Evolutionary conservation across 352 stramenopile species (phyloP), one percentile per base, ranked within the genome.

Genomic region (Globisporangium orthogonon): DNA sequence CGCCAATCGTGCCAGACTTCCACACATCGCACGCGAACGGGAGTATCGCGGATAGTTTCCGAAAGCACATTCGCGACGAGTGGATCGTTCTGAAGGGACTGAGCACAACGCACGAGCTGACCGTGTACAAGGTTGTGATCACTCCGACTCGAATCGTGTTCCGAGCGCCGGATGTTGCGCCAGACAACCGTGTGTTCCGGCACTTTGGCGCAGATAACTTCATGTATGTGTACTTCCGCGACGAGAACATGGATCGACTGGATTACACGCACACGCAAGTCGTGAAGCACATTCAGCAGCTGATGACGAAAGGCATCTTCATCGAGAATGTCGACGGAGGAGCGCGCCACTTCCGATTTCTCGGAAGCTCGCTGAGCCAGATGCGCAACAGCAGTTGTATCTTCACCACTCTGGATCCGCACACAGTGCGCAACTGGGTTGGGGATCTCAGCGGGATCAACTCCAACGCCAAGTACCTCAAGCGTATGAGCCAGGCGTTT

Each of bases 161-260:
- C 65, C 75, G 74, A 39, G 65, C 67, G 29, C 78, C 83, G 0
- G 65, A 78, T 37, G 43, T 69, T 45, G 75, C 80, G 0, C 73
- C 80, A 30, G 60, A 54, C 7, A 92, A 92, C 64, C 83, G 80
- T 0, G 76, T 92, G 4, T 90, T 88, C 50, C 79, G 83, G 0
- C 66, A 83, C 31, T 90, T 83, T 61, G 76, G 73, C 2, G 66
- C 83, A 0, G 60, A 81, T 13, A 79, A 92, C n/a, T 92, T 92
- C 47, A 77, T 92, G 66, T 87, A 89, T 44, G 78, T 90, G 35
- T 87, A 92, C 56, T 92, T 92, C 39, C 80, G 83, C 9, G 83
- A 92, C 58, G 83, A 92, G 58, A 88, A 86, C 41, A 81, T 78
- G 56, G 78, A 90, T 50, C 72, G 77, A 11, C 62, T 90, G 37